Conservation (phyloP, 1,284 basidiomycete species). For the Filobasidium uniguttulatum region DNA sequence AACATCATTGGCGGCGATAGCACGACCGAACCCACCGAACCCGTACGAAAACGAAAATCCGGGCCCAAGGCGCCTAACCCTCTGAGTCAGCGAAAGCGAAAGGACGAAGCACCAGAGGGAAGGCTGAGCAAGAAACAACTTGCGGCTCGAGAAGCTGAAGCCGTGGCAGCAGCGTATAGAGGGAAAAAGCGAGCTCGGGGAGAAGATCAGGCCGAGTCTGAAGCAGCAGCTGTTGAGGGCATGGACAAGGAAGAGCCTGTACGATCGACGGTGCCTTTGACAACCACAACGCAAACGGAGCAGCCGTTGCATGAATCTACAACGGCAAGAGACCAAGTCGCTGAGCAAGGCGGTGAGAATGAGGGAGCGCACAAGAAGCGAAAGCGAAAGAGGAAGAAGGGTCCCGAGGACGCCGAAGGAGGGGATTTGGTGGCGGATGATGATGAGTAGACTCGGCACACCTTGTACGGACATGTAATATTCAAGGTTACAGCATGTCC, state of each 20-base stretch:
- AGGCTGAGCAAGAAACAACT: slow-evolving; percentile 12
- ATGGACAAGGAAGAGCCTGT: slow-evolving; percentile 1
- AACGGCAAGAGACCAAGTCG: not conserved
- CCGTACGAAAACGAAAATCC: slow-evolving; percentile 46
- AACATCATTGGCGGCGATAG: slow-evolving; percentile 47
- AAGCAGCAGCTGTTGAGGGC: slow-evolving; percentile 16
- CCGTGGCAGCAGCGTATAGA: slow-evolving; percentile 4
- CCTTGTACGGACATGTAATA: too few species aligned
- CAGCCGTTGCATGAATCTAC: not conserved
- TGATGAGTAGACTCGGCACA: too few species aligned
- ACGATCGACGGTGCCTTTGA: not conserved
- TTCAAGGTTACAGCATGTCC: not conserved
- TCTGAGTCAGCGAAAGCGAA: slow-evolving; percentile 82
- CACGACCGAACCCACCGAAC: slow-evolving; percentile 34
- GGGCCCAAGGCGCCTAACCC: slow-evolving; percentile 82
- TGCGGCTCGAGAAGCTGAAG: slow-evolving; percentile 7
- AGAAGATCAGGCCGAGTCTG: slow-evolving; percentile 13
- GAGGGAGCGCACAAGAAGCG: slow-evolving; percentile 10
- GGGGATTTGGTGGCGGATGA: slow-evolving; percentile 1
- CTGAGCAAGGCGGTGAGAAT: slow-evolving; percentile 4
- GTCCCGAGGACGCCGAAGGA: slow-evolving; percentile 1
- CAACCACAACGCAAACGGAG: not conserved
- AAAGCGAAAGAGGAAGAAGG: slow-evolving; percentile 12
- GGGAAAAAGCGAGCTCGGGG: slow-evolving; percentile 16
- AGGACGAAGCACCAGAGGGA: slow-evolving; percentile 21